Percentiles rank a stretch among this genome's conserved stretches.
These are phyloP conservation scores for Petasospora rhodanensis DNA, from an alignment of 1,139 yeast species.

Conservation along the genomic window DNA sequence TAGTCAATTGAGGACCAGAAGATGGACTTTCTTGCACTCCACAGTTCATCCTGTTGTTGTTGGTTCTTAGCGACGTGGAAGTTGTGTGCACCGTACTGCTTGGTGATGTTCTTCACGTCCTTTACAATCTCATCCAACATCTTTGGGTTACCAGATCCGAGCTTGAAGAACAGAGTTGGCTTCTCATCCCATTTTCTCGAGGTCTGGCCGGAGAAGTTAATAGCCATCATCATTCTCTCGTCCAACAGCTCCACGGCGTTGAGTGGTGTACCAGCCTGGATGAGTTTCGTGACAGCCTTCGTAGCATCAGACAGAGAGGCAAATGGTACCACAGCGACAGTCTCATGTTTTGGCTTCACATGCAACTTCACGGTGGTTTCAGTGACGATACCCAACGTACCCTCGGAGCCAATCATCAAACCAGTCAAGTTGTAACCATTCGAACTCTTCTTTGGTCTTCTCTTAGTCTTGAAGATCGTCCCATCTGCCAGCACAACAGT, in stretches of 20 bases:
- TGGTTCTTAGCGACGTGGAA: constrained; percentile 26
- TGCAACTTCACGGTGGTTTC: constrained; percentile 67
- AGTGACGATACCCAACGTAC: constrained; percentile 70
- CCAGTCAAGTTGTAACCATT: constrained; percentile 74
- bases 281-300: constrained; percentile 47
- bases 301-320: constrained; percentile 53
- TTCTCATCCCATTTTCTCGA: constrained; percentile 42
- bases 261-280: constrained; percentile 49
- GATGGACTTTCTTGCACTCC: constrained; percentile 87
- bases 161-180: constrained; percentile 62
- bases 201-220: constrained; percentile 38
- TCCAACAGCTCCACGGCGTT: constrained; percentile 66
- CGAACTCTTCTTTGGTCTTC: constrained; percentile 68
- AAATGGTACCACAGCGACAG: constrained; percentile 63
- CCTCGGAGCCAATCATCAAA: constrained; percentile 67
- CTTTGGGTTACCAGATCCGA: constrained; percentile 48
- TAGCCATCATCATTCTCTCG: constrained; percentile 49
- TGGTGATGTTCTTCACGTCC: constrained; percentile 21
- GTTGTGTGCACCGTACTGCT: constrained; percentile 5
- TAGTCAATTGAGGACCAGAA: constrained; percentile 39
- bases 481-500: constrained; percentile 81
- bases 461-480: constrained; percentile 62
- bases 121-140: constrained; percentile 44
- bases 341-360: constrained; percentile 56
- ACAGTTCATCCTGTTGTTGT: constrained; percentile 63